Base-by-base conservation (phyloP, 345 rosid species). In the Triadica sebifera region DNA sequence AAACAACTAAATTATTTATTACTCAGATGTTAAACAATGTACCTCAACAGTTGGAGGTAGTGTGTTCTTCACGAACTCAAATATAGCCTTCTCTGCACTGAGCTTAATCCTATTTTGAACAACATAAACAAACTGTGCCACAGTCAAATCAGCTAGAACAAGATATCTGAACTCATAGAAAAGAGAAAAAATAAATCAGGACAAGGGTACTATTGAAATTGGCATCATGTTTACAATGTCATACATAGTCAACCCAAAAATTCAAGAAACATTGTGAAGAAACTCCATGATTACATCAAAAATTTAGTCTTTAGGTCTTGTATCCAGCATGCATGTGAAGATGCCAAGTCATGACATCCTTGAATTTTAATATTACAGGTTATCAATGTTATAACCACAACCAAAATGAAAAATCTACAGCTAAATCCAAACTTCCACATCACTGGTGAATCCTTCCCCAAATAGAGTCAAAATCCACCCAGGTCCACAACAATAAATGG, bases 51-150 rank as follows among this genome's bases (percentile, higher is more conserved):
- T 86, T 4, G 92, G 83, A 22, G 96, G 96, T 34, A 91, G 74
- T 8, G 89, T 86, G 77, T 91, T 83, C 64, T 85, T 86, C 45
- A 89, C 89, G 68, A 91, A 91, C 72, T 87, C 74, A 57, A 90
- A 90, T 79, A 90, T 88, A 52, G 94, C 94, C 83, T 88, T 88
- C 69, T 90, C 94, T 46, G 96, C 86, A 79, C 93, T 70, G 43
- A 91, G 87, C 83, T 91, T 86, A 89, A 89, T 89, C 89, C 92
- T 85, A 80, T 89, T 91, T 39, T 93, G 92, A 55, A 91, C 88
- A 74, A 91, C 89, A 82, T 87, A 91, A 53, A 89, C 89, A 71
- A 91, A 91, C 75, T 89, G 93, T 15, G 93, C 93, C 52, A 87
- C 90, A 38, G 88, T 84, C 82, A 91, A 83, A 82, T 91, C 93